A percentile compares a stretch with the other conserved stretches of the same genome.
Evolutionary conservation across 1,284 basidiomycete species (phyloP).

Genomic region (Tilletia walkeri): DNA sequence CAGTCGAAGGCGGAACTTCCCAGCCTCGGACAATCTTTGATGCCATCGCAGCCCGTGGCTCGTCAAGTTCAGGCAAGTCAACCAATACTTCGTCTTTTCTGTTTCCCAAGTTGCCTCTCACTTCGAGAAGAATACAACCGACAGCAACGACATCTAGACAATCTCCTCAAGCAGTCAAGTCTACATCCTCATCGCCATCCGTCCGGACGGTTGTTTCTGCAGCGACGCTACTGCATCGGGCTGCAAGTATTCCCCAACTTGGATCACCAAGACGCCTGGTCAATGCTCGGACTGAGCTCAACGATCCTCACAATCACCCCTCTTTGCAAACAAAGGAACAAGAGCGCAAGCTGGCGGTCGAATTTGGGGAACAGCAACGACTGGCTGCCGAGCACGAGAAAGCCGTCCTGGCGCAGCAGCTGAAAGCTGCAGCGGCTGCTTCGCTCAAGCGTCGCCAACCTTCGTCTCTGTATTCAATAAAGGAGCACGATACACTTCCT

Average conservation of each 20-base stretch:
- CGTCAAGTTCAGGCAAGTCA: not conserved
- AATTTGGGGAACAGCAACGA: not conserved
- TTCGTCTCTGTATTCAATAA: too few species aligned
- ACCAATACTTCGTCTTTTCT: not conserved
- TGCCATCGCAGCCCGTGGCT: not conserved
- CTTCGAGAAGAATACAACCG: not conserved
- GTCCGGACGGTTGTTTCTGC: not conserved
- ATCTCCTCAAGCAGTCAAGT: not conserved
- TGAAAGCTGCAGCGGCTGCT: not conserved
- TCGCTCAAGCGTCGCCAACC: not conserved
- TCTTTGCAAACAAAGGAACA: not conserved
- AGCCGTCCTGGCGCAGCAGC: not conserved
- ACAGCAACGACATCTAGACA: not conserved
- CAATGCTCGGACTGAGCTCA: not conserved
- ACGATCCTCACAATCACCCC: constrained; percentile 11
- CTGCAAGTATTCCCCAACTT: constrained; percentile 15
- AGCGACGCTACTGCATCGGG: constrained; percentile 4
- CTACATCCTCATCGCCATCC: not conserved
- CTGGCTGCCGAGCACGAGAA: not conserved
- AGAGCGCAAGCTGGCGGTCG: constrained; percentile 1
- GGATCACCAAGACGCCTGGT: constrained; percentile 9
- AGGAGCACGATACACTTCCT: too few species aligned
- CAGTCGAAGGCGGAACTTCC: not conserved
- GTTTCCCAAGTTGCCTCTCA: constrained; percentile 1
- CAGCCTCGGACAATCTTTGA: constrained; percentile 15